Conservation (phyloP, 495 filamentous ascomycete species). For the Xylaria bambusicola region DNA sequence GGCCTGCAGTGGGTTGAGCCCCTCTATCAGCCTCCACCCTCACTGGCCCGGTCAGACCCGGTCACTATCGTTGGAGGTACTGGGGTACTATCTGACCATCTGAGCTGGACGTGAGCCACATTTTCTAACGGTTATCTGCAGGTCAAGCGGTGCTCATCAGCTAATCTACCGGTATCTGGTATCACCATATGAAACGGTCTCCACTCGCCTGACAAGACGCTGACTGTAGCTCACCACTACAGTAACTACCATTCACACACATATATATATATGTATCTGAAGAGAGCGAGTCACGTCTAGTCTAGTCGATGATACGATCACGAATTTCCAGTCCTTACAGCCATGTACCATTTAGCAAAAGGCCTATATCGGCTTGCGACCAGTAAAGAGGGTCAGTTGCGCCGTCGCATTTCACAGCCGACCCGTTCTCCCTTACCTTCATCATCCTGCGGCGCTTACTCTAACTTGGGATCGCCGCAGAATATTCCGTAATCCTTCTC, state of each 20-base stretch:
- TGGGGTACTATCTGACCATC: background rate
- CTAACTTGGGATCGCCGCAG: constrained; percentile 44
- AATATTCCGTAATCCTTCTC: constrained; percentile 96
- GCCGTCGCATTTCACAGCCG: constrained; percentile 4
- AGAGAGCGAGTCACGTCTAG: background rate
- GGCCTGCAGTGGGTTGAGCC: background rate
- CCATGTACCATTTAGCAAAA: constrained; percentile 97
- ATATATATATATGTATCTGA: background rate
- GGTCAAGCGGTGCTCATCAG: too few species aligned
- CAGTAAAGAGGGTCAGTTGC: constrained; percentile 78
- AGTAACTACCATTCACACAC: background rate
- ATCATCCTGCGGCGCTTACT: background rate
- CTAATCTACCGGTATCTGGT: background rate
- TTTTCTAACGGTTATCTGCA: too few species aligned
- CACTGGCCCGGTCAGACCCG: too few species aligned
- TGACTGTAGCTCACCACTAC: background rate
- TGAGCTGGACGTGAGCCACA: background rate
- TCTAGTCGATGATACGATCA: background rate
- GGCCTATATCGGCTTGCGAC: constrained; percentile 91
- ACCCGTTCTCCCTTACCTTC: background rate
- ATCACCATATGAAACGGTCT: background rate
- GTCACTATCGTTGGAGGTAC: too few species aligned
- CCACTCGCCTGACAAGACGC: too few species aligned
- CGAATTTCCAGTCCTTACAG: constrained; percentile 22
- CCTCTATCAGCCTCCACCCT: too few species aligned